Evolutionary conservation across 129 eudicot species (phyloP).

Genomic region (Pulicaria dysenterica): DNA sequence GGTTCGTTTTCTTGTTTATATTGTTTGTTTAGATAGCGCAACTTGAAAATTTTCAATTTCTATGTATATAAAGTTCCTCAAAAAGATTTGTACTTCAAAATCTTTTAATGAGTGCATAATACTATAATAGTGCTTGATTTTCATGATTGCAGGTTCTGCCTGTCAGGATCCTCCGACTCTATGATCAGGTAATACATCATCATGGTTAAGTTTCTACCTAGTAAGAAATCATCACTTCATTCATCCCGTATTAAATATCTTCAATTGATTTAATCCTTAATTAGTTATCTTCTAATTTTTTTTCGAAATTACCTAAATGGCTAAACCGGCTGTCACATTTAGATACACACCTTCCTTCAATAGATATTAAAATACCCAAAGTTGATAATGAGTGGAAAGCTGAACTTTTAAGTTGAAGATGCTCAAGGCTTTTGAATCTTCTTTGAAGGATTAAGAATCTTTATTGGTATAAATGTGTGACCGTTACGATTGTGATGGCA

Average conservation of each 20-base stretch:
- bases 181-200: slow-evolving; percentile 72
- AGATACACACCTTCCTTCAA: background rate
- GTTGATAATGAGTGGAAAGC: slow-evolving; percentile 6
- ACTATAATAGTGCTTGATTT: slow-evolving; percentile 21
- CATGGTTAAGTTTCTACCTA: slow-evolving; percentile 11
- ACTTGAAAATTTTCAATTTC: background rate
- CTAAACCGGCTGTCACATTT: background rate
- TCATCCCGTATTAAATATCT: background rate
- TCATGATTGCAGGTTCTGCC: slow-evolving; percentile 65
- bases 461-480: slow-evolving; percentile 7
- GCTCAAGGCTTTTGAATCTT: background rate
- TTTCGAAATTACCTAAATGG: background rate
- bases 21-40: slow-evolving; percentile 11
- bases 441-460: slow-evolving; percentile 11
- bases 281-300: background rate
- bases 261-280: background rate
- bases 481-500: background rate
- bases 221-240: background rate
- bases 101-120: slow-evolving; percentile 1
- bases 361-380: background rate
- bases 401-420: background rate
- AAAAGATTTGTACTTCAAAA: background rate
- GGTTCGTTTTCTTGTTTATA: slow-evolving; percentile 49
- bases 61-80: background rate
- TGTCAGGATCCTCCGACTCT: slow-evolving; percentile 96